Base-by-base conservation (phyloP, 164 flowering plant species). In the Tetracentron sinense region DNA sequence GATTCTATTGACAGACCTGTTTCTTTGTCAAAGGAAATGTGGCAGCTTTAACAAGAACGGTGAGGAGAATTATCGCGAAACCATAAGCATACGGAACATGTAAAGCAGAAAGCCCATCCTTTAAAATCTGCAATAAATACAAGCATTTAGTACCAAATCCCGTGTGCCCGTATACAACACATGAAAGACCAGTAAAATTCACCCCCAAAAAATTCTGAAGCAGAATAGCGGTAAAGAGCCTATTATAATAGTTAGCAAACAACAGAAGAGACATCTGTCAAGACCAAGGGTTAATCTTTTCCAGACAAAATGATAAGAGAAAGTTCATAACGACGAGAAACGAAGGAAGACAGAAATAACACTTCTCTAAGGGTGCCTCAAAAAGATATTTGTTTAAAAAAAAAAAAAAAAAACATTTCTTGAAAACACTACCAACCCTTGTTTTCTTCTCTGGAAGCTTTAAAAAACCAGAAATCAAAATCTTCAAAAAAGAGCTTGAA, bases 1-100 rank as follows among this genome's bases (percentile, higher is more conserved):
- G 33, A 26, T 14, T 29, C 2, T 17, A 46, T 22, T 23, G 23
- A 42, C 60, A 17, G 42, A 93, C 98, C 98, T 94, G 98, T 64
- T 89, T 86, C 82, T 90, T 94, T 20, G 97, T 73, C 79, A 94
- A 75, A 46, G 98, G 97, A 78, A 89, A 91, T 2, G 98, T 94
- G 4, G 82, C 95, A 52, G 92, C 96, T 73, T 94, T 94, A 27
- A 94, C 97, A 59, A 91, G 79, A 61, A 94, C 87, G 21, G 97
- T 94, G 12, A 94, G 83, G 7, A 94, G 82, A 72, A 94, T 94
- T 61, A 94, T 94, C 26, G 97, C 97, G 67, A 94, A 94, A 21
- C 98, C 98, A 75, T 94, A 91, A 38, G 99, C 67, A 73, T 94
- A 94, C 0, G 99, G 97, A 23, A 82, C 89, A 65, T 94, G 96